Evolutionary conservation across 495 filamentous ascomycete genomes (phyloP).

Genomic region (Aspergillus egyptiacus): DNA sequence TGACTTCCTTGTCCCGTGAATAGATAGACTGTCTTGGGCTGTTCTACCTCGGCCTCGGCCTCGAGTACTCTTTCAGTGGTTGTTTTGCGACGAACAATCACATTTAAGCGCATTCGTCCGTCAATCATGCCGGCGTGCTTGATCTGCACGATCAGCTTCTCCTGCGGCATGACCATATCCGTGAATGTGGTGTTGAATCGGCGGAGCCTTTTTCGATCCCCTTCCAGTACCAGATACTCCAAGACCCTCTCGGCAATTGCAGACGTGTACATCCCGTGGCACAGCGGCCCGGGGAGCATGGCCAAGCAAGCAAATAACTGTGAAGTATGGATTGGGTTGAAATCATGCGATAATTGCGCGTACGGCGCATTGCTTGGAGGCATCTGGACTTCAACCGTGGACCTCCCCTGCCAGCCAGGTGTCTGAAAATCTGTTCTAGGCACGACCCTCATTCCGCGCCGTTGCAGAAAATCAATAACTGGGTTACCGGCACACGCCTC

Average conservation of each 20-base stretch:
- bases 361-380: constrained; percentile 24
- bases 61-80: constrained; percentile 26
- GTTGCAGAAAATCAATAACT: constrained; percentile 29
- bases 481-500: constrained; percentile 23
- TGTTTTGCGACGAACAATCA: constrained; percentile 22
- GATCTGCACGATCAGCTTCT: constrained; percentile 26
- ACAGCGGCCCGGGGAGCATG: constrained; percentile 27
- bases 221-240: constrained; percentile 17
- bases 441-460: constrained; percentile 14
- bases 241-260: constrained; percentile 16
- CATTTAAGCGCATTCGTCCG: constrained; percentile 27
- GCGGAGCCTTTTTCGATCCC: constrained; percentile 17
- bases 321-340: constrained; percentile 36
- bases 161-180: constrained; percentile 33
- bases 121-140: constrained; percentile 32
- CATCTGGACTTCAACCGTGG: constrained; percentile 18
- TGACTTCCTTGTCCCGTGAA: constrained; percentile 45
- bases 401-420: constrained; percentile 10
- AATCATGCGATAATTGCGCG: constrained; percentile 27
- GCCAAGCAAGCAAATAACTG: constrained; percentile 25
- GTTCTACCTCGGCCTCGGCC: constrained; percentile 34
- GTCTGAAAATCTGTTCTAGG: constrained; percentile 10
- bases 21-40: constrained; percentile 33
- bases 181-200: constrained; percentile 25
- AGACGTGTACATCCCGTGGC: constrained; percentile 34